Conservation (phyloP, 306 rosid genomes). For the Acacia confusa region DNA sequence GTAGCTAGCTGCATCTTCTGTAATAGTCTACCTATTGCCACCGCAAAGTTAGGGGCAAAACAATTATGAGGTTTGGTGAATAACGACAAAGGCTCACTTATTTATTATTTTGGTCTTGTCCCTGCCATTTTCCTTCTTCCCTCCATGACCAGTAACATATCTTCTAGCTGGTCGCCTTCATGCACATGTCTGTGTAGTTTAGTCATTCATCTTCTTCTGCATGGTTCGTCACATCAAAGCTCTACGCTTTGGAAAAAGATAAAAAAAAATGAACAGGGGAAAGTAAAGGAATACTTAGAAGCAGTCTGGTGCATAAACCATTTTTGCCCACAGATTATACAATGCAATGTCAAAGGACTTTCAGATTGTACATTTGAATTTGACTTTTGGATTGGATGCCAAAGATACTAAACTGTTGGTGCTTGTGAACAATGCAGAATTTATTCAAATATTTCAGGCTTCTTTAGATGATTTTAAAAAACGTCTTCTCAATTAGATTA, state of each 20-base stretch:
- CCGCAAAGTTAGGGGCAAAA: constrained; percentile 42
- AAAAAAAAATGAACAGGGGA: background rate
- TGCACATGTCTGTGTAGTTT: constrained; percentile 22
- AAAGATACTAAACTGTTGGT: background rate
- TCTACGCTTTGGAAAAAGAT: background rate
- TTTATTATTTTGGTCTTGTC: constrained; percentile 42
- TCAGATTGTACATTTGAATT: background rate
- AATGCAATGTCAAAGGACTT: background rate
- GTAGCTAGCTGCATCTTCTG: background rate
- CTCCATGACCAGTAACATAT: constrained; percentile 1
- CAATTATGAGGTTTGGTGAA: constrained; percentile 45
- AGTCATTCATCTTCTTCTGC: constrained; percentile 4
- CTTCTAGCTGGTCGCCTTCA: constrained; percentile 35
- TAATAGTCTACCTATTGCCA: constrained; percentile 7
- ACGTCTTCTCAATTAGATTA: background rate
- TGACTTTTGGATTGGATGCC: background rate
- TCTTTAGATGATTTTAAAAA: background rate
- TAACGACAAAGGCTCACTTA: constrained; percentile 36
- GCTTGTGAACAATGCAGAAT: background rate
- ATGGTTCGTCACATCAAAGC: constrained; percentile 2
- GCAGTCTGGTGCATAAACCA: background rate
- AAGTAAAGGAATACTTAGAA: background rate
- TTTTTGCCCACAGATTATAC: no score
- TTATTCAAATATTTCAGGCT: background rate
- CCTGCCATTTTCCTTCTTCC: constrained; percentile 21